phyloP scores from a whole-genome alignment of 371 early-diverging fungal species.

The Cokeromyces recurvatus region DNA sequence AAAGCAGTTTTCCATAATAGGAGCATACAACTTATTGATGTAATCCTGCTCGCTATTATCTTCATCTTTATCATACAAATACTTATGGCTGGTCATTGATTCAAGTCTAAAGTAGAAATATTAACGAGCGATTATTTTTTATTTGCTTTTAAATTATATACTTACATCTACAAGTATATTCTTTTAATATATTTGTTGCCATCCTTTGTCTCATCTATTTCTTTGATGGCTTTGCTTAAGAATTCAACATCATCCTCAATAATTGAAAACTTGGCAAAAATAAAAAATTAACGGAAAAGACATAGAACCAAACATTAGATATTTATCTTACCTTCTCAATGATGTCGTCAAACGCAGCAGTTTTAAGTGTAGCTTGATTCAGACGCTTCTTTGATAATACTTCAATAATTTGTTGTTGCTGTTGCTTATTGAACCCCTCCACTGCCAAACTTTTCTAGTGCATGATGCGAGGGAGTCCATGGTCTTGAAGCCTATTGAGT shows the following conservation, averaged over 20 bases:
- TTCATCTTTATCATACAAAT: constrained; percentile 2
- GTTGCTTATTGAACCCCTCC: too few relatives aligned
- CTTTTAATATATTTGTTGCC: not conserved
- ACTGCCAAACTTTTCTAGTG: too few relatives aligned
- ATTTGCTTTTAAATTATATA: not conserved
- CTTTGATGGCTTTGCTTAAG: constrained; percentile 1
- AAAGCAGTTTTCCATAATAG: constrained; percentile 4
- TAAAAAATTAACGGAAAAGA: constrained; percentile 3
- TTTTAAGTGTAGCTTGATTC: not conserved
- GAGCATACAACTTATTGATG: not conserved
- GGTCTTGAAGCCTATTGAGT: too few relatives aligned
- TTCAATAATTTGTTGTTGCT: constrained; percentile 2
- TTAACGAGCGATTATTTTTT: not conserved
- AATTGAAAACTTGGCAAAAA: not conserved
- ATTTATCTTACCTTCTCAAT: constrained; percentile 2
- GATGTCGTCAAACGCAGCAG: constrained; percentile 1
- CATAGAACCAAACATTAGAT: constrained; percentile 4
- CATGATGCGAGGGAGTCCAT: too few relatives aligned
- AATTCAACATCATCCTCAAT: constrained; percentile 4
- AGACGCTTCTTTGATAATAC: not conserved
- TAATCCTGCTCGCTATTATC: constrained; percentile 8
- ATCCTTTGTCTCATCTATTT: constrained; percentile 1
- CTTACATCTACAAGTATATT: not conserved
- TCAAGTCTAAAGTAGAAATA: constrained; percentile 3
- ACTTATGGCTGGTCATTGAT: not conserved